Base-by-base conservation (phyloP, 2,329 filamentous ascomycete genomes). In the Aureobasidium vineae region DNA sequence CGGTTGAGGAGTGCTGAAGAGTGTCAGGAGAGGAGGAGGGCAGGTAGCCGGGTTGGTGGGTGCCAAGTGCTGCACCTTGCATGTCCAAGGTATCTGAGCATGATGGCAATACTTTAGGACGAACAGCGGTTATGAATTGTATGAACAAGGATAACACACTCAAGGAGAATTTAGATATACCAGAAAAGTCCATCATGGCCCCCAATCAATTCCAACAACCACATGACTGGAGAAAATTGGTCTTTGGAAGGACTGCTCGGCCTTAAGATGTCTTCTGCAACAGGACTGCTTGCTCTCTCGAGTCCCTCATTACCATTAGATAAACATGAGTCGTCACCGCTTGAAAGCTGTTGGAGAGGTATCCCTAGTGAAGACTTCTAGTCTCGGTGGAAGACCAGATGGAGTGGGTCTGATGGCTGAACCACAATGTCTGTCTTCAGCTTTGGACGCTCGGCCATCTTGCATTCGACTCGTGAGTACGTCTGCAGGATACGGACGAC, bases 391-490 rank as follows among this genome's bases (percentile, higher is more conserved):
- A 65, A 65, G 1, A 57, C 33, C 1, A 65, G 21, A 28, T 65
- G 38, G 50, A 57, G 31, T 4, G 63, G 41, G 45, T 73, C 75
- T 3, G 77, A 76, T 26, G 80, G 81, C 75, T 81, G 79, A 69
- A 82, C 67, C 66, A 83, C 80, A 70, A 83, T 82, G 73, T 83
- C 81, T 5, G 75, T 71, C 75, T 79, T 80, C 71, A 81, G 49
- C 5, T 76, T 76, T 0, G 80, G 78, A 63, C 70, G 72, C 5
- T 74, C 76, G 11, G 66, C 67, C 75, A 77, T 78, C 49, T 74
- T 71, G 66, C 77, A 77, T 70, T 80, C 77, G n/a, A 82, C 73
- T 7, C 70, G 71, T 60, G 77, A 74, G 67, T 77, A 83, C 23
- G 73, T 73, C 72, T 83, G 81, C 64, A 83, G 72, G 26, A 83